phyloP scores from a whole-genome alignment of 352 stramenopile genomes.

The Pythium pyrilobum region DNA sequence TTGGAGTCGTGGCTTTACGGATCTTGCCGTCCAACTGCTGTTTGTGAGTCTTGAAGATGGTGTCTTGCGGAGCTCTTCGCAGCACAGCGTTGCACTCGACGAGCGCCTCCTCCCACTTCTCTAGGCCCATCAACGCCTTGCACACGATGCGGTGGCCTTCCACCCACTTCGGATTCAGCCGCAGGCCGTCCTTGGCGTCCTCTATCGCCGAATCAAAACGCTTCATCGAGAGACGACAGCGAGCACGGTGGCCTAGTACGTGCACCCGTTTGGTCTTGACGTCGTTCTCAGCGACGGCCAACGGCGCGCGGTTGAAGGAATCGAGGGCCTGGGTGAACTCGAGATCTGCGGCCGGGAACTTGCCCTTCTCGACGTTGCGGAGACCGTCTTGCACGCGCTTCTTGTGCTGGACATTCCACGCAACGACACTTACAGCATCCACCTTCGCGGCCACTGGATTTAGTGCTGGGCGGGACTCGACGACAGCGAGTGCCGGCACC shows the following conservation, averaged over 20 bases:
- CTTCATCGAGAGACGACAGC: slow-evolving; percentile 1
- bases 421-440: too few species aligned
- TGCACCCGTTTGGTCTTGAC: background rate
- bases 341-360: background rate
- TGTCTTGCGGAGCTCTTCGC: background rate
- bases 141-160: background rate
- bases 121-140: background rate
- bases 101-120: background rate
- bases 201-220: background rate
- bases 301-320: background rate
- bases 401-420: background rate
- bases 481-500: too few species aligned
- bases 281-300: background rate
- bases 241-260: slow-evolving; percentile 3
- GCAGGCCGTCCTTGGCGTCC: background rate
- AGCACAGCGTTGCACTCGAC: background rate
- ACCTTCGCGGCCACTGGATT: too few species aligned
- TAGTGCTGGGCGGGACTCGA: too few species aligned
- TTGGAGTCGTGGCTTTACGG: too few species aligned
- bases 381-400: background rate
- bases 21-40: too few species aligned
- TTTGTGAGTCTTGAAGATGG: background rate
- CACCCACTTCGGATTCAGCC: background rate
- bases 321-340: background rate
- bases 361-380: background rate